Evolutionary conservation across 306 rosid species (phyloP).

Genomic region (Lupinus albus): DNA sequence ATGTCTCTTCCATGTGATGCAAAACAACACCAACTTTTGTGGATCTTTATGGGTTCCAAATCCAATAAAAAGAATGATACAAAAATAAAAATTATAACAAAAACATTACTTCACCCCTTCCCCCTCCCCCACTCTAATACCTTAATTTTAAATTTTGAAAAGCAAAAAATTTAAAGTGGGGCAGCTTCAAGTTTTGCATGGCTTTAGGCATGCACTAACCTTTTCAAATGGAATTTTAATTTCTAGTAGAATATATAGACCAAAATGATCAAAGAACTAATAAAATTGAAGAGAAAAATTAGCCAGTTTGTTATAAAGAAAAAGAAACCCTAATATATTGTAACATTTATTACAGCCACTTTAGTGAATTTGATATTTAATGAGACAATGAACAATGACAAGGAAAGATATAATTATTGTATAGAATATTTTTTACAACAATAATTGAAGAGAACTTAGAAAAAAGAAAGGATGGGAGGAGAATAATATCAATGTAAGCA

Average conservation of each 20-base stretch:
- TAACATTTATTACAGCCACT: constrained; percentile 40
- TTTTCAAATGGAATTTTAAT: constrained; percentile 34
- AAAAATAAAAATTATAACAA: no score
- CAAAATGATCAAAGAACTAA: constrained; percentile 22
- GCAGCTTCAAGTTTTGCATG: constrained; percentile 15
- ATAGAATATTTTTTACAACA: constrained; percentile 41
- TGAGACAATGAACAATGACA: constrained; percentile 34
- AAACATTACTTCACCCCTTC: no score
- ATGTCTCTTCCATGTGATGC: no score
- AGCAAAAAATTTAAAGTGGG: neutral
- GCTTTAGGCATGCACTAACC: constrained; percentile 30
- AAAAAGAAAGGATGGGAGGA: neutral
- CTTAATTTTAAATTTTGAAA: neutral
- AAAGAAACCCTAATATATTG: constrained; percentile 26
- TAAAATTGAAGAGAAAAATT: no score
- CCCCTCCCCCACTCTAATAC: no score
- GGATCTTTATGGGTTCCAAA: no score
- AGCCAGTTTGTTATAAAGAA: no score
- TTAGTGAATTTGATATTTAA: constrained; percentile 38
- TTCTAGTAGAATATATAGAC: constrained; percentile 39
- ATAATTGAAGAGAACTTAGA: constrained; percentile 47
- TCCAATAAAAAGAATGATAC: no score
- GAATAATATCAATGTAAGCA: constrained; percentile 38
- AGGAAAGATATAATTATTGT: constrained; percentile 30
- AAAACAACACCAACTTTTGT: no score